These are phyloP conservation scores for Scenedesmus sp. DNA, from an alignment of 163 green algal genomes.

Conservation along the genomic window DNA sequence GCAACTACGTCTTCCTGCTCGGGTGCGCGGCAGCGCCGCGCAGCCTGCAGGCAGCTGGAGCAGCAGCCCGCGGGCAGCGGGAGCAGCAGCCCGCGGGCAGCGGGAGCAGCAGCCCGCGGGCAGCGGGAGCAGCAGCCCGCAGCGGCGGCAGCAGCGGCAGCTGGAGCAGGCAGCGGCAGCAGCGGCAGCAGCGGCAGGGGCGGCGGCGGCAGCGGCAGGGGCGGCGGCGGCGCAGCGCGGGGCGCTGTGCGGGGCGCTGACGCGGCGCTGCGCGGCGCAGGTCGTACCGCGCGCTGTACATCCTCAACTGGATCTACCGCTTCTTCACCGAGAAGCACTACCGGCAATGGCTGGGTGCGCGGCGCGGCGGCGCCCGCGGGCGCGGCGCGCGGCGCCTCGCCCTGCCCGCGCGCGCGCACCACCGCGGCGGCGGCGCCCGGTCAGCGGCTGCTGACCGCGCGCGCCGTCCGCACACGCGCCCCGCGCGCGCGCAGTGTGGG, in stretches of 20 bases:
- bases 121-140: background rate
- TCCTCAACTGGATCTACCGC: constrained; percentile 99
- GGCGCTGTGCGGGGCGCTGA: constrained; percentile 48
- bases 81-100: background rate
- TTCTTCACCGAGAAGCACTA: constrained; percentile 93
- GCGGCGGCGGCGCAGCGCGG: constrained; percentile 65
- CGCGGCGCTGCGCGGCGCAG: constrained; percentile 51
- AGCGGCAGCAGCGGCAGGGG: background rate
- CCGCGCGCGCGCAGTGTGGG: constrained; percentile 84
- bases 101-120: background rate
- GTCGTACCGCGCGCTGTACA: constrained; percentile 95
- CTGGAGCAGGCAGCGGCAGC: background rate
- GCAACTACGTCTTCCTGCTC: constrained; percentile 98
- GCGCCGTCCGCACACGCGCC: too few species aligned
- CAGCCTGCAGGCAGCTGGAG: background rate
- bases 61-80: background rate
- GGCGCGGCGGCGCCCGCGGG: too few species aligned
- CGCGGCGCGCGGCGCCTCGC: too few species aligned
- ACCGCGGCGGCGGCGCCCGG: too few species aligned
- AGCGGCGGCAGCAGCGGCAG: background rate
- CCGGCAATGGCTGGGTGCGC: constrained; percentile 90
- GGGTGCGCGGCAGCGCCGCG: constrained; percentile 58
- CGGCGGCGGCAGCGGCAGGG: background rate
- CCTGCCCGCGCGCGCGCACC: too few species aligned
- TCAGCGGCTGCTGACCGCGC: too few species aligned